Conservation (phyloP, 768 basidiomycete genomes). For the Suillus paluster region DNA sequence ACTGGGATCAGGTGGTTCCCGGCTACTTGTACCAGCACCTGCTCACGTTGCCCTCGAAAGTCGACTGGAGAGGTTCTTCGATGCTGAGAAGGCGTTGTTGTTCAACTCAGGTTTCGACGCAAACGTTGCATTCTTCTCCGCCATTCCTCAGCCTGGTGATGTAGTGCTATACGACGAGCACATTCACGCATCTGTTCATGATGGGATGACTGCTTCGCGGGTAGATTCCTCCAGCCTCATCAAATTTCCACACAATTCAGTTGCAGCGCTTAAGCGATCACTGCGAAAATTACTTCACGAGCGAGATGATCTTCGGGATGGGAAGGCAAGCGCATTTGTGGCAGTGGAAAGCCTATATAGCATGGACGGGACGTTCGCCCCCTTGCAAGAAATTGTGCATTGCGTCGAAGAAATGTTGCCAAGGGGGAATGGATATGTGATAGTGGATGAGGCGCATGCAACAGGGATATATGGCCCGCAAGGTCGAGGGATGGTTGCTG, state of each 20-base stretch:
- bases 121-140: constrained; percentile 85
- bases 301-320: constrained; percentile 40
- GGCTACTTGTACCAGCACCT: constrained; percentile 70
- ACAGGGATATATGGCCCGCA: constrained; percentile 86
- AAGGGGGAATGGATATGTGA: constrained; percentile 63
- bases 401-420: constrained; percentile 66
- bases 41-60: constrained; percentile 71
- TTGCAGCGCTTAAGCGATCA: constrained; percentile 49
- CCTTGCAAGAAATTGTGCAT: constrained; percentile 67
- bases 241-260: constrained; percentile 76
- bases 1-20: constrained; percentile 87
- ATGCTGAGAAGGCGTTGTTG: constrained; percentile 66
- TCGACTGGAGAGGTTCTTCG: constrained; percentile 68
- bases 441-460: constrained; percentile 94
- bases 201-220: constrained; percentile 78
- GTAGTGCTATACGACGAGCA: constrained; percentile 82
- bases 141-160: constrained; percentile 79
- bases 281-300: constrained; percentile 47
- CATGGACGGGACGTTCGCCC: constrained; percentile 95
- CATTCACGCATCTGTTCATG: constrained; percentile 91
- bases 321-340: constrained; percentile 65
- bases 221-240: constrained; percentile 40
- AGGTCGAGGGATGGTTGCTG: constrained; percentile 75
- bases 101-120: constrained; percentile 96
- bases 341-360: constrained; percentile 90